Evolutionary conservation across 1,284 basidiomycete species (phyloP).

Genomic region (Mycosarcoma maydis): DNA sequence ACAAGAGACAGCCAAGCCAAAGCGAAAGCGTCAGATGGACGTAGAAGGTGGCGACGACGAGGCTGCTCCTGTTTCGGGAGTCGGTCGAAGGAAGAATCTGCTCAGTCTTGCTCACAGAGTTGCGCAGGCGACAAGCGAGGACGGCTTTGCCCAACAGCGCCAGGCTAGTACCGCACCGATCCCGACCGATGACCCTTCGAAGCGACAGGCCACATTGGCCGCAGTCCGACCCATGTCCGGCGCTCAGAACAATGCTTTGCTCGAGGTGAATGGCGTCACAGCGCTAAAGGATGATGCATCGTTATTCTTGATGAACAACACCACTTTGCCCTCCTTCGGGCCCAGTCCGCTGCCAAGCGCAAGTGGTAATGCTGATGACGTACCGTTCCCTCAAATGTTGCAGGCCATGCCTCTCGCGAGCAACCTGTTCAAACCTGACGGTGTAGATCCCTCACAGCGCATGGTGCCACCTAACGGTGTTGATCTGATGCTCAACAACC

Average conservation of each 20-base stretch:
- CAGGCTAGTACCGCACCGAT: conserved; percentile 4
- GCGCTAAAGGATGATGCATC: conserved; percentile 44
- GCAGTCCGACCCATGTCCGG: conserved; percentile 27
- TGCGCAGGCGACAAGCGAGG: conserved; percentile 47
- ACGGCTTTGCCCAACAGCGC: conserved; percentile 14
- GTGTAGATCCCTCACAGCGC: conserved; percentile 18
- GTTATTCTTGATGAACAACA: conserved; percentile 27
- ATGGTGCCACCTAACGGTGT: conserved; percentile 47
- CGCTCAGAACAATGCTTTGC: conserved; percentile 5
- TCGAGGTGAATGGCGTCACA: conserved; percentile 38
- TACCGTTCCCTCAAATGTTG: conserved; percentile 42
- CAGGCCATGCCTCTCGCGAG: conserved; percentile 22
- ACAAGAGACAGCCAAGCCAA: conserved; percentile 31
- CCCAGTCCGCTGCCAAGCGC: conserved; percentile 13
- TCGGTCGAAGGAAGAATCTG: conserved; percentile 49
- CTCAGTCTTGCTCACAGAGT: conserved; percentile 56
- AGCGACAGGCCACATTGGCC: conserved; percentile 37
- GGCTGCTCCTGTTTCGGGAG: conserved; percentile 3
- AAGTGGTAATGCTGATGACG: conserved; percentile 12
- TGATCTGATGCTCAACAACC: conserved; percentile 43
- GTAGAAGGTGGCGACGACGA: conserved; percentile 26
- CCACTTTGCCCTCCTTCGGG: conserved; percentile 25
- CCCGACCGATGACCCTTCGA: conserved; percentile 19
- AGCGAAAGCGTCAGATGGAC: conserved; percentile 45
- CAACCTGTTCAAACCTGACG: conserved; percentile 30